Conservation (phyloP, 129 eudicot genomes). For the Arctium lappa region DNA sequence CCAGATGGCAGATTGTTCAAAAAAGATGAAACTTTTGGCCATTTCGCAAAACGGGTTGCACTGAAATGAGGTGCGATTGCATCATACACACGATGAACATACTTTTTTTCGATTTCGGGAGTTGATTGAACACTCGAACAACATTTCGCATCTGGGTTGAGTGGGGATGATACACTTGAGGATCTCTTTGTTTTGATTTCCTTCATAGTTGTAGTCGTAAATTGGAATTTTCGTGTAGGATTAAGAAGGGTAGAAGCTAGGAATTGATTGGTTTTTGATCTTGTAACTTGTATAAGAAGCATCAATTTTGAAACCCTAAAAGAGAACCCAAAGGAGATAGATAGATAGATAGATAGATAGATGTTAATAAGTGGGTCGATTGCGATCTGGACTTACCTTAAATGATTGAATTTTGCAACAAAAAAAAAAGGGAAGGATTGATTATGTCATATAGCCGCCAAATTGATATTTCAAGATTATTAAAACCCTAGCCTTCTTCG, state of each 20-base stretch:
- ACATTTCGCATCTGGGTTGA: constrained; percentile 20
- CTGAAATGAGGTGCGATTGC: constrained; percentile 99
- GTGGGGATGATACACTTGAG: constrained; percentile 19
- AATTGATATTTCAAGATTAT: constrained; percentile 1
- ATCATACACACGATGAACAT: constrained; percentile 94
- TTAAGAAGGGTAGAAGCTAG: not conserved
- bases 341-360: not conserved
- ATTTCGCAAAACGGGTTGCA: constrained; percentile 87
- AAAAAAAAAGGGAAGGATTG: not conserved
- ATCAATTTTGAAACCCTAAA: constrained; percentile 15
- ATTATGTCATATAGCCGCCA: constrained; percentile 3
- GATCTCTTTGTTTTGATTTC: constrained; percentile 20
- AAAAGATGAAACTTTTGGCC: constrained; percentile 91
- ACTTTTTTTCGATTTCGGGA: constrained; percentile 94
- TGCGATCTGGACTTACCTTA: not conserved
- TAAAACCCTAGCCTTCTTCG: constrained; percentile 30
- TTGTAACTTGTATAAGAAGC: constrained; percentile 6
- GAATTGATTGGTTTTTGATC: constrained; percentile 12
- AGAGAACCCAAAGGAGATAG: not conserved
- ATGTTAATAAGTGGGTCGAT: not conserved
- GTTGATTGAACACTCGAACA: constrained; percentile 51
- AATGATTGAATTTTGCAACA: not conserved
- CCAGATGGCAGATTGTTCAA: constrained; percentile 55
- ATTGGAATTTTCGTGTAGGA: not conserved
- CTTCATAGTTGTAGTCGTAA: constrained; percentile 19